Evolutionary conservation across 768 basidiomycete genomes (phyloP).

Genomic region (Russula dissimulans): DNA sequence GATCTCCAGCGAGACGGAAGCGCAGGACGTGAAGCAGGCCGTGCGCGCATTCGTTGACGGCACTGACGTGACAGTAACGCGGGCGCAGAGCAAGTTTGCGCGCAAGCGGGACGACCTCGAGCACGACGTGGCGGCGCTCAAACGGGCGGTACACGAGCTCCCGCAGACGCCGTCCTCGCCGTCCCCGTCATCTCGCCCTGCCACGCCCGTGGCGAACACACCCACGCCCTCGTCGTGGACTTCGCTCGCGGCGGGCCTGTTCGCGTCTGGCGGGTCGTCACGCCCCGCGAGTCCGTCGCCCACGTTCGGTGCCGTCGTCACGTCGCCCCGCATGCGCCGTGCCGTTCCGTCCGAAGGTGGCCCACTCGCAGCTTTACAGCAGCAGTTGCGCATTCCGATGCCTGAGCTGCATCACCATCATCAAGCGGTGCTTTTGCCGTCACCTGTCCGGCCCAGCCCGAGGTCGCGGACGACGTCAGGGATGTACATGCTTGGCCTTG

Average conservation of each 20-base stretch:
- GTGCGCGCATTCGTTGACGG: constrained; percentile 51
- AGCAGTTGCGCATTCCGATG: constrained; percentile 53
- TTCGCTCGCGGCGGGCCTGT: constrained; percentile 52
- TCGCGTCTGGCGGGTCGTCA: constrained; percentile 27
- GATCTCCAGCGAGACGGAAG: constrained; percentile 22
- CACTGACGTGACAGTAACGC: constrained; percentile 37
- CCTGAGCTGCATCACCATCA: constrained; percentile 32
- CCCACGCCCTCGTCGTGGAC: constrained; percentile 25
- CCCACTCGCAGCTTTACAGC: constrained; percentile 16
- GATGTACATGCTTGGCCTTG: constrained; percentile 57
- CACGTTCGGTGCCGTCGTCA: constrained; percentile 70
- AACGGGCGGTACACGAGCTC: constrained; percentile 46
- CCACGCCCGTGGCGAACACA: constrained; percentile 12
- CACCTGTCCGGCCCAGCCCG: constrained; percentile 22
- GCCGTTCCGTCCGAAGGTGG: constrained; percentile 31
- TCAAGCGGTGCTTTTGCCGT: constrained; percentile 9
- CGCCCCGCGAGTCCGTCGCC: constrained; percentile 35
- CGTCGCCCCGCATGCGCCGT: constrained; percentile 49
- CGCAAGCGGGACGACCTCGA: constrained; percentile 63
- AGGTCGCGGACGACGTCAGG: constrained; percentile 45
- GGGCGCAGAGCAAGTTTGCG: constrained; percentile 39
- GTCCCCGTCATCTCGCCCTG: not conserved
- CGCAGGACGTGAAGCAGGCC: constrained; percentile 37
- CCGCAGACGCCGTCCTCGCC: not conserved
- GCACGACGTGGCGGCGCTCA: constrained; percentile 67